phyloP scores from a whole-genome alignment of 352 stramenopile genomes.

The Globisporangium lucens region DNA sequence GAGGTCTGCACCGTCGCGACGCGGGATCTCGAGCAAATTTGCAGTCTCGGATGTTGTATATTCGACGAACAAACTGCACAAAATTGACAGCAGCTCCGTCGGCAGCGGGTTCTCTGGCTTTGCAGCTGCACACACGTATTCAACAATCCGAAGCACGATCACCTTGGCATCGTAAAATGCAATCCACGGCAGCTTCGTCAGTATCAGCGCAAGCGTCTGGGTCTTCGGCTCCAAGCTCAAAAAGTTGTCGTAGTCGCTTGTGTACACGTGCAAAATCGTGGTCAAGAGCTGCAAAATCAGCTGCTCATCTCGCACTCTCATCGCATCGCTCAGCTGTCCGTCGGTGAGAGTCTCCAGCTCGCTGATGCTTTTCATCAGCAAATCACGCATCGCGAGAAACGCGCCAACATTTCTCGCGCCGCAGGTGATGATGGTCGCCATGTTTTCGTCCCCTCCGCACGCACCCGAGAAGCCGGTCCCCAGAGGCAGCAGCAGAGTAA shows the following conservation, averaged over 20 bases:
- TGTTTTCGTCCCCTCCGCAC: constrained; percentile 34
- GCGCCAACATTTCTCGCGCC: constrained; percentile 60
- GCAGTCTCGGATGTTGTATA: constrained; percentile 30
- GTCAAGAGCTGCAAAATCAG: constrained; percentile 61
- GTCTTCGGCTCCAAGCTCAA: constrained; percentile 67
- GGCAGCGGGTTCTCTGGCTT: constrained; percentile 38
- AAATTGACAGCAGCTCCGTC: constrained; percentile 57
- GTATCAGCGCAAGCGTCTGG: constrained; percentile 58
- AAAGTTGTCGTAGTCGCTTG: constrained; percentile 70
- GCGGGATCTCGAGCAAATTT: constrained; percentile 17
- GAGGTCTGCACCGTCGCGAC: neutral
- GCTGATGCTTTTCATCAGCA: constrained; percentile 53
- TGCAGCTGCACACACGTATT: constrained; percentile 68
- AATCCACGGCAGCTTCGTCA: constrained; percentile 61
- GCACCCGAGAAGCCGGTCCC: constrained; percentile 40
- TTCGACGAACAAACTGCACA: constrained; percentile 68
- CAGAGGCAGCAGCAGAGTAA: constrained; percentile 55
- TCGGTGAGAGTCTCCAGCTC: constrained; percentile 19
- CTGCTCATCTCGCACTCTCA: constrained; percentile 33
- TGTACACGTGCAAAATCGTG: constrained; percentile 69
- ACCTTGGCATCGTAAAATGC: constrained; percentile 53
- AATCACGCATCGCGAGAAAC: constrained; percentile 61
- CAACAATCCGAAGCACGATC: constrained; percentile 73
- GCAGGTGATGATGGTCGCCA: constrained; percentile 38
- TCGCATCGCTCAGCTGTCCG: constrained; percentile 5